Evolutionary conservation across 1,284 basidiomycete genomes (phyloP).

Genomic region (Microbotryum violaceum): DNA sequence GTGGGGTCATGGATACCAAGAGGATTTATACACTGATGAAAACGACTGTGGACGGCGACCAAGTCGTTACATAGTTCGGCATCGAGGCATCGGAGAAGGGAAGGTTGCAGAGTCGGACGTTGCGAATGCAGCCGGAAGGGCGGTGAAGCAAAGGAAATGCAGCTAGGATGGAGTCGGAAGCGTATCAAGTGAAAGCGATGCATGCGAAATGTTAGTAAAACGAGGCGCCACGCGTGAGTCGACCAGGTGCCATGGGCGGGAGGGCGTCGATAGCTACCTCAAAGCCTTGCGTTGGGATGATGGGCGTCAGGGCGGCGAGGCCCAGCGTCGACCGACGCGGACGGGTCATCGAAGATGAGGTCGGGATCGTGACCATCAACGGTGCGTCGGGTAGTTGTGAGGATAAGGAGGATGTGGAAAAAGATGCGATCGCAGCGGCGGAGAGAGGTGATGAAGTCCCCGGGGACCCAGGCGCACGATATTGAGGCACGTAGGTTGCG

Average conservation of each 20-base stretch:
- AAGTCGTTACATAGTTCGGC: no score
- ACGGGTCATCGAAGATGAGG: not conserved
- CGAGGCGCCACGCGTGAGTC: not conserved
- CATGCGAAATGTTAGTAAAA: no score
- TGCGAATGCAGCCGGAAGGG: not conserved
- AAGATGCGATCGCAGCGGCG: not conserved
- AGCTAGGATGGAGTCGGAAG: not conserved
- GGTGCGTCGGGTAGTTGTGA: not conserved
- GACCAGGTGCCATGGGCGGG: not conserved
- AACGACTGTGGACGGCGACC: no score
- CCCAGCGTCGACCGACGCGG: not conserved
- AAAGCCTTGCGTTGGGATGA: not conserved
- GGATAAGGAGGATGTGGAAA: not conserved
- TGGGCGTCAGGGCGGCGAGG: constrained; percentile 1
- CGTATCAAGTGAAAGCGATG: not conserved
- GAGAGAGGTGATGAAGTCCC: constrained; percentile 9
- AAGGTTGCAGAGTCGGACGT: not conserved
- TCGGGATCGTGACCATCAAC: not conserved
- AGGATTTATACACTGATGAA: no score
- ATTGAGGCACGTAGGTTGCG: constrained; percentile 10
- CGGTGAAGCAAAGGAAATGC: not conserved
- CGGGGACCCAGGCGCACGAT: not conserved
- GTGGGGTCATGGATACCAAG: no score
- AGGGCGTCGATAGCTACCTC: not conserved
- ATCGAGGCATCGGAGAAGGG: not conserved